Evolutionary conservation across 345 rosid genomes (phyloP), one percentile per base, ranked within the genome.

Genomic region (Ailanthus altissimus): DNA sequence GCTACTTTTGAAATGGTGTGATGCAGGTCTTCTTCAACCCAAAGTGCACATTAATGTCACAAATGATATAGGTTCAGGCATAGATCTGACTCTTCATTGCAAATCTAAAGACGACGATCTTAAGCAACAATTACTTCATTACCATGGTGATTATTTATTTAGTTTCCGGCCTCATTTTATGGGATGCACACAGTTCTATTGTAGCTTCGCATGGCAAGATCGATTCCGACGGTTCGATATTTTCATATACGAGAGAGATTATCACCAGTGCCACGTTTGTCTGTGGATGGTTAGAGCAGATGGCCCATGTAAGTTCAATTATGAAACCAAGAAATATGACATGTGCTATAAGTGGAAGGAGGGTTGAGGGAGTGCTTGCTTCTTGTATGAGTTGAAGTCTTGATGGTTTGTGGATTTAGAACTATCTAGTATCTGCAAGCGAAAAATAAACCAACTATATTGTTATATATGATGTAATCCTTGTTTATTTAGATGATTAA

Each of bases 71-170:
- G 50, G 26, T 3, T 5, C 16, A 2, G 70, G 50, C 0, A 3
- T 9, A 4, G 28, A n/a, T 20, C 70, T 42, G 9, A 65, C 50
- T 10, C 49, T 65, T n/a, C 50, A 65, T 5, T 65, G 70, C n/a
- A 65, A 65, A 42, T 65, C 70, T 50, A 20, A 21, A n/a, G 42
- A 65, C 15, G 70, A 71, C 11, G 62, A 25, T 60, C 51, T 65
- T 8, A 16, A 50, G 13, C 2, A 50, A 13, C 54, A 50, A 50
- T 2, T 50, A 14, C 18, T 50, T 50, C 2, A 1, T 13, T 15
- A 50, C 15, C 8, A 50, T 13, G 20, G 15, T 13, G 5, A 13
- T 50, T 50, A 13, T 50, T 3, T 13, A 3, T 50, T 50, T 15
- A 5, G 54, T 15, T 50, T 50, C 54, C 18, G 54, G 54, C 54